Conservation (phyloP, 2,329 filamentous ascomycete genomes). For the Pestalotiopsis sp. region DNA sequence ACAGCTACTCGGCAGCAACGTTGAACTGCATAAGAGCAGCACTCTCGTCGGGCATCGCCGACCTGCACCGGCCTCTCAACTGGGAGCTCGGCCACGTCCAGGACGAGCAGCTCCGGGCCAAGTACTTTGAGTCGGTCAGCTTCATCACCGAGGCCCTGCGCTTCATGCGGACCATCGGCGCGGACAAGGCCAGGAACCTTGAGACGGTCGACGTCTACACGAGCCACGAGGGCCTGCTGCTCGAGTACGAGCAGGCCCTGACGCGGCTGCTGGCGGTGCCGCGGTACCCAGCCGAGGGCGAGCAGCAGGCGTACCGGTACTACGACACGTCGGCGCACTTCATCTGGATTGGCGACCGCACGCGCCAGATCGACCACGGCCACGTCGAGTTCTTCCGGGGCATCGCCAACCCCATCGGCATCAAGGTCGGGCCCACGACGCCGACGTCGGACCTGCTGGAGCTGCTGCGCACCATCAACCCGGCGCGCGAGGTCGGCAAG, state of each 20-base stretch:
- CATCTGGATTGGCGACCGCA: slow-evolving; percentile 97
- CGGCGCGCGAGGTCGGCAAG: slow-evolving; percentile 79
- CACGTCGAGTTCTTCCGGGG: slow-evolving; percentile 98
- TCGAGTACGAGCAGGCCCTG: slow-evolving; percentile 91
- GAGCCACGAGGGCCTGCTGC: slow-evolving; percentile 88
- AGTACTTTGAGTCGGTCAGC: slow-evolving; percentile 81
- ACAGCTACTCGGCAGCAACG: slow-evolving; percentile 93
- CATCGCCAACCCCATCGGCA: slow-evolving; percentile 91
- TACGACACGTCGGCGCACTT: slow-evolving; percentile 97
- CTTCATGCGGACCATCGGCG: slow-evolving; percentile 93
- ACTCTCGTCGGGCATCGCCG: slow-evolving; percentile 84
- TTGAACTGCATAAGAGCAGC: slow-evolving; percentile 89
- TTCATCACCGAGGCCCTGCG: slow-evolving; percentile 88
- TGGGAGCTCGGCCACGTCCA: slow-evolving; percentile 93
- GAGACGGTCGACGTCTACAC: slow-evolving; percentile 95
- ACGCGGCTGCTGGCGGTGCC: slow-evolving; percentile 73
- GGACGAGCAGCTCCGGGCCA: slow-evolving; percentile 77
- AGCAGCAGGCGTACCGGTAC: slow-evolving; percentile 59
- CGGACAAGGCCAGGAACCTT: slow-evolving; percentile 79
- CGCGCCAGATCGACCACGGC: slow-evolving; percentile 86
- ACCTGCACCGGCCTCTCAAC: slow-evolving; percentile 89
- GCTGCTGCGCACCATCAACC: slow-evolving; percentile 85
- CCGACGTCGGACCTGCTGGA: slow-evolving; percentile 71
- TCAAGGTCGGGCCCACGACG: slow-evolving; percentile 93
- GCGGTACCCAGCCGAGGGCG: slow-evolving; percentile 22